Evolutionary conservation across 192 early-diverging fungal genomes (phyloP), one percentile per base, ranked within the genome.

Genomic region (Piromyces sp.): DNA sequence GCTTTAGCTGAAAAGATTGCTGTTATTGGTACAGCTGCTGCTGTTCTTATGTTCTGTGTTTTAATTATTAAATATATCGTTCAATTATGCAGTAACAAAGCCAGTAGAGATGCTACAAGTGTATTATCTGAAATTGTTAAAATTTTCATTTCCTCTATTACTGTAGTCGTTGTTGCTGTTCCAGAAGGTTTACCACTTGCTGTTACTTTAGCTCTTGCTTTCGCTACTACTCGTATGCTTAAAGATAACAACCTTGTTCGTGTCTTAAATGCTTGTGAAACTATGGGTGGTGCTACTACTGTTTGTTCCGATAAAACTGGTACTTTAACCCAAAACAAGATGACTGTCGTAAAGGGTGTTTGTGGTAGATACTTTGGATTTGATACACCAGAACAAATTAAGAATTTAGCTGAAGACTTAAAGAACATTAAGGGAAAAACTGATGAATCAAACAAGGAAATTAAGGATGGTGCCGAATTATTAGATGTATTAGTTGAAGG

Each of bases 231-330:
- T 38, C 87, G 93, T 19, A 99, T 99, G 98, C 85, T 98, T 79
- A 95, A 96, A 80, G 97, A 99, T 86, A 96, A 97, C 82, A 98
- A 98, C 87, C 87, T 99, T 29, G 98, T 99, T 30, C 93, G 98
- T 30, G 92, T 98, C 79, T 88, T 99, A 17, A 92, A 94, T 30
- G 95, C 98, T 13, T 99, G 98, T 86, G 98, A 99, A 86, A 98
- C 97, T 30, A 99, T 99, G 98, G 90, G 90, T 37, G 82, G 38
- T 83, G 98, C 98, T 15, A 99, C 96, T 15, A 97, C 97, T 1
- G 92, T 99, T 30, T 99, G 98, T 87, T 96, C 95, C 26, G 98
- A 99, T 88, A 99, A 99, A 86, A 99, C 98, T 0, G 98, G 98
- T 30, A 99, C 98, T 19, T 83, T 98, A 42, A 99, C 98, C 4